Evolutionary conservation across 2,329 filamentous ascomycete species (phyloP).

Genomic region (Boeremia lycopersici): DNA sequence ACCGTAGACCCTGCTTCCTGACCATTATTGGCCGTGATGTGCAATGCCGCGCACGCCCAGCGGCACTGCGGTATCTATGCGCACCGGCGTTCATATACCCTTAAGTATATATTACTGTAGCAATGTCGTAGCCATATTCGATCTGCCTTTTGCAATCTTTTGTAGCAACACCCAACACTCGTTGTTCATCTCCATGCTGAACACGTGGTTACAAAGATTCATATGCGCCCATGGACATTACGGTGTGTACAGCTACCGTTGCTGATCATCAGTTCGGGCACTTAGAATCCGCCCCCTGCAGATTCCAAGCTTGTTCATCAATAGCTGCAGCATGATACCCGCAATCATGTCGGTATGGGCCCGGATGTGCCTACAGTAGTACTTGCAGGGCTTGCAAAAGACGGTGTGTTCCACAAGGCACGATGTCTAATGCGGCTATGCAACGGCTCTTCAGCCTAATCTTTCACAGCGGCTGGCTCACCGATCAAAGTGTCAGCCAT

Average conservation of each 20-base stretch:
- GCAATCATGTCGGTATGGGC: background rate
- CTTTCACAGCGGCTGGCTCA: background rate
- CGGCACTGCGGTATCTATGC: background rate
- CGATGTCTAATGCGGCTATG: background rate
- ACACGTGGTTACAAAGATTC: too few relatives aligned
- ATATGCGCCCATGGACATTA: too few relatives aligned
- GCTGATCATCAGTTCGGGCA: background rate
- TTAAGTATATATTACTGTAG: too few relatives aligned
- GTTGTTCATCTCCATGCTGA: too few relatives aligned
- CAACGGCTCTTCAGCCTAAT: background rate
- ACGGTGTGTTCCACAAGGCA: conserved; percentile 2
- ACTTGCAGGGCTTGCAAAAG: background rate
- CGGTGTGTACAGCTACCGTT: too few relatives aligned
- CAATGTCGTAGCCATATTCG: too few relatives aligned
- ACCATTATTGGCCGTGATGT: background rate
- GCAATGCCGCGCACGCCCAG: conserved; percentile 5
- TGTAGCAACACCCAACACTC: too few relatives aligned
- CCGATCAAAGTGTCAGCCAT: conserved; percentile 2
- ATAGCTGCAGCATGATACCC: background rate
- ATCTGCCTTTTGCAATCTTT: too few relatives aligned
- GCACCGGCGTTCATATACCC: background rate
- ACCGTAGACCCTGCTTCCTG: background rate
- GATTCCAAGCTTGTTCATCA: background rate
- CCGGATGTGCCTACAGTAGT: background rate
- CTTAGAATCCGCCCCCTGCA: background rate